Evolutionary conservation across 2,329 filamentous ascomycete genomes (phyloP).

Genomic region (Calycina herbarum): DNA sequence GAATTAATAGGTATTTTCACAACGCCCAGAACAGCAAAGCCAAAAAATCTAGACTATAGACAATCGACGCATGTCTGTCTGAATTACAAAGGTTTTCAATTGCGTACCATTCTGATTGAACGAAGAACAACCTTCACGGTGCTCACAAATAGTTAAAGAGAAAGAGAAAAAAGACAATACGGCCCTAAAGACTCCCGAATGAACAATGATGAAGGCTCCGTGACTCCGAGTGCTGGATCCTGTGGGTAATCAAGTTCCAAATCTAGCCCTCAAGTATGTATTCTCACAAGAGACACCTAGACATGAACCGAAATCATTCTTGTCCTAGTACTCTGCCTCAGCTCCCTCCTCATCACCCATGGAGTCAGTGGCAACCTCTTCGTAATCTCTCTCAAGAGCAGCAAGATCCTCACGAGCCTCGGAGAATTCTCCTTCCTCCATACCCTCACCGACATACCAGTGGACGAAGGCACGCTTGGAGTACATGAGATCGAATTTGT

Average conservation of each 20-base stretch:
- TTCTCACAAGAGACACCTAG: conserved; percentile 28
- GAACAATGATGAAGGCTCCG: conserved; percentile 4
- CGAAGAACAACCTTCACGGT: conserved; percentile 29
- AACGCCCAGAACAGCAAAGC: not conserved
- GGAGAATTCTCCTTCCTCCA: conserved; percentile 99
- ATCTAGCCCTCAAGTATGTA: conserved; percentile 35
- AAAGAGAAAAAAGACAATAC: conserved; percentile 29
- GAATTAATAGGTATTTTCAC: conserved; percentile 2
- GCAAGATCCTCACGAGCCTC: conserved; percentile 98
- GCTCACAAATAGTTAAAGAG: conserved; percentile 25
- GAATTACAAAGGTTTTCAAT: conserved; percentile 36
- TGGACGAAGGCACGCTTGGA: conserved; percentile 99
- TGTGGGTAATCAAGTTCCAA: conserved; percentile 31
- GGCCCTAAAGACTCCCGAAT: conserved; percentile 28
- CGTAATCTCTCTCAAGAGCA: conserved; percentile 96
- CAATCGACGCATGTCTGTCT: conserved; percentile 9
- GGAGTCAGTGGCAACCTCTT: conserved; percentile 96
- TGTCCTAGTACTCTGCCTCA: conserved; percentile 60
- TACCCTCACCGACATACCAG: conserved; percentile 99
- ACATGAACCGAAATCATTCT: conserved; percentile 16
- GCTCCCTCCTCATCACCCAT: conserved; percentile 80
- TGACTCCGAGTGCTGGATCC: conserved; percentile 29
- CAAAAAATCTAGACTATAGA: not conserved
- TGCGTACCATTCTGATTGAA: conserved; percentile 34
- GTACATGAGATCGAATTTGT: conserved; percentile 99